phyloP scores from a whole-genome alignment of 2,329 filamentous ascomycete genomes.

The Penicillium fuscoglaucum region DNA sequence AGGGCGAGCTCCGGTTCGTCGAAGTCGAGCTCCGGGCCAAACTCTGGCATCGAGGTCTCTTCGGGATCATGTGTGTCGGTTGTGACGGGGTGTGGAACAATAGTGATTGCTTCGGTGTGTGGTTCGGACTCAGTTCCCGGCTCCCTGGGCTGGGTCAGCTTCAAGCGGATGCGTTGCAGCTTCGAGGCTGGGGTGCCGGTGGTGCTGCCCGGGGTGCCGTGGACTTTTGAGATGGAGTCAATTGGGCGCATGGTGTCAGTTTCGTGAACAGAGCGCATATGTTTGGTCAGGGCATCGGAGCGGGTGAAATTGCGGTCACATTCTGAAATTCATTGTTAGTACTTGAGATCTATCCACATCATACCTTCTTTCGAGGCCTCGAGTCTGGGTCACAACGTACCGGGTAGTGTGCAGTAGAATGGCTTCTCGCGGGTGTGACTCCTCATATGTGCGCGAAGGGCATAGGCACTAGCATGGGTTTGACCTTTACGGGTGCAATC shows the following conservation, averaged over 20 bases:
- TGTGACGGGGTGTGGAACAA: constrained; percentile 24
- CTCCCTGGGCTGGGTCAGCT: constrained; percentile 40
- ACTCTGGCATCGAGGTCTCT: constrained; percentile 39
- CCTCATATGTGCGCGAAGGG: constrained; percentile 93
- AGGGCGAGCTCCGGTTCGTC: constrained; percentile 47
- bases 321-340: constrained; percentile 56
- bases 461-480: constrained; percentile 92
- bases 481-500: constrained; percentile 86
- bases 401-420: constrained; percentile 92
- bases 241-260: constrained; percentile 84
- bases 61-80: constrained; percentile 36
- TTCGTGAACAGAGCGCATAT: constrained; percentile 98
- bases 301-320: constrained; percentile 96
- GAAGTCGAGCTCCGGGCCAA: constrained; percentile 44
- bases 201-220: constrained; percentile 27
- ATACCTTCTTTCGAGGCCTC: background rate
- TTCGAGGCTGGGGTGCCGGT: constrained; percentile 34
- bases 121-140: constrained; percentile 21
- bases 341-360: background rate
- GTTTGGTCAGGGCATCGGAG: constrained; percentile 93
- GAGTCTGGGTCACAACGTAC: constrained; percentile 51
- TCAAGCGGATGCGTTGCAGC: constrained; percentile 45
- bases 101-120: constrained; percentile 22
- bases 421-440: constrained; percentile 98
- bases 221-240: constrained; percentile 46